Evolutionary conservation across 768 basidiomycete genomes (phyloP), one percentile per base, ranked within the genome.

Genomic region (Neoboletus brunneissimus): DNA sequence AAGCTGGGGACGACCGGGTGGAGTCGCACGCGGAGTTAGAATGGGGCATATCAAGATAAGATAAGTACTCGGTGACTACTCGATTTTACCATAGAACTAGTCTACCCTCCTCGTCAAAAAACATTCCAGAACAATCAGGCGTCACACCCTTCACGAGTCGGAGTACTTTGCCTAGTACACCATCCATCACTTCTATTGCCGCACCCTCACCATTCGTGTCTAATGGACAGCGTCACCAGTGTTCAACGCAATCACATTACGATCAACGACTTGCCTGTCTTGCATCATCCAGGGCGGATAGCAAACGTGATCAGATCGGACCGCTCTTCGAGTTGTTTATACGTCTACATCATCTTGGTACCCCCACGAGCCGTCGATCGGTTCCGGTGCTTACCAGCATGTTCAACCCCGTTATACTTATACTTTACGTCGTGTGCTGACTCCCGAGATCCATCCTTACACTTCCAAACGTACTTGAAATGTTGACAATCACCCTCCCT

Each of bases 241-340:
- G 10, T 38, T 20, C 8, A n/a, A 47, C n/a, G 13, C 20, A 32
- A 23, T 32, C 47, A 34, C 31, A 32, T 44, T 20, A 16, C 15
- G 20, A 16, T 16, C 47, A 32, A 44, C 23, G 15, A 45, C 63
- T 55, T 37, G 69, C 72, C 68, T 27, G 68, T 73, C 61, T 74
- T 73, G 16, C 72, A 72, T 72, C 72, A 76, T 8, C 72, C 74
- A 8, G 74, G 74, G 40, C 73, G 67, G 20, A 75, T 29, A 20
- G 65, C 58, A 27, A 73, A 61, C 3, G 64, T 59, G 25, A 68
- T 72, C 11, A 72, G 55, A 50, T 75, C 67, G 0, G 70, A 66
- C 29, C 66, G 63, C 37, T 67, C 71, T 49, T 59, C 68, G 16
- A 67, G 64, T 56, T 74, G 72, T 61, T 76, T 74, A 48, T 70